Base-by-base conservation (phyloP, 805 yeast genomes). In the Candida peoriensis region DNA sequence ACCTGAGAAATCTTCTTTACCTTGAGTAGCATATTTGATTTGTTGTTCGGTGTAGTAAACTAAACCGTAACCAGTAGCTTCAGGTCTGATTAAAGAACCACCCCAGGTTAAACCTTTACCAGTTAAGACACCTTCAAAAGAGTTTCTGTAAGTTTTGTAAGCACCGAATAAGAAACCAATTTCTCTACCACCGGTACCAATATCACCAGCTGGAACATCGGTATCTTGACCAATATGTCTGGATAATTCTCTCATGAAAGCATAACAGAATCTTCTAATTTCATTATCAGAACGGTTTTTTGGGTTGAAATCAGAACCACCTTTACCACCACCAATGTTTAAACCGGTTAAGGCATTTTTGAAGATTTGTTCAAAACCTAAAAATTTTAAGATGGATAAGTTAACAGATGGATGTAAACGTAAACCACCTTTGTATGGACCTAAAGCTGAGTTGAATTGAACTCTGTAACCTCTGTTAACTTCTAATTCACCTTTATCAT, bases 141-240 rank as follows among this genome's bases (percentile, higher is more conserved):
- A 73, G 81, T 90, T 90, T 68, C 76, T 81, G 78, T 75, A 74
- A 55, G 75, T 72, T 77, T 88, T 87, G 88, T 85, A 90, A 52
- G 96, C 96, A 69, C 98, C 98, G 55, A 87, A 93, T 62, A 90
- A 70, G 84, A 64, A 90, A 54, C 97, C 56, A 30, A 52, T 43
- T 46, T 52, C 95, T 37, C 56, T 43, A 55, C 96, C 97, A 71
- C 96, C 96, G 47, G 87, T 95, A 75, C 95, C 96, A 64, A 90
- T 90, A 69, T 90, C 98, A 68, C 98, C 98, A 50, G 98, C 98
- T 60, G 98, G 98, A 37, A 93, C 97, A 70, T 90, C 98, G 42
- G 95, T 87, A 67, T 85, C 90, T 60, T 83, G 88, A 45, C 97
- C 98, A 68, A 90, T 90, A 78, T 89, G 89, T 66, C 95, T 82